Base-by-base conservation (phyloP, 768 basidiomycete genomes). In the Kwoniella bestiolae region DNA sequence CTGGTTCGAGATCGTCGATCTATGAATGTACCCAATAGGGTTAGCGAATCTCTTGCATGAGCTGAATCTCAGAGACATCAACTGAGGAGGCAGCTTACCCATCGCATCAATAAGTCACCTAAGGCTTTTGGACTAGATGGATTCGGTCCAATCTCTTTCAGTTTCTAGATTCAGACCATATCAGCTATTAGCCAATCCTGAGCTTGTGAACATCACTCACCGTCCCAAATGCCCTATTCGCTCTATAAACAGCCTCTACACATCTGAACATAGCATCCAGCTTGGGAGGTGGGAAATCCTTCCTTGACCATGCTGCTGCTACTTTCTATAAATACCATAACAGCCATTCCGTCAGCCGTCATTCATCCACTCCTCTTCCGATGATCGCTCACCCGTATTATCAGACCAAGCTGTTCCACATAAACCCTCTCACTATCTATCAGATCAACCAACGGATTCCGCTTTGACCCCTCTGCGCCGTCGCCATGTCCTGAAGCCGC, bases 271-370 rank as follows among this genome's bases (percentile, higher is more conserved):
- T 95, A 57, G 85, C 82, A 81, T 99, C 96, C 31, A 99, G 85
- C 70, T 91, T 90, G 7, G 86, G 86, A 16, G 96, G 96, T 18
- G 96, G 96, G 41, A 99, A 88, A 80, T 97, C 97, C 44, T 88
- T 86, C 45, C 93, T 85, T 9, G 94, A 96, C 96, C 96, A 99
- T 53, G 96, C 96, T n/a, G 90, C 89, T 9, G 96, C 96, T 4
- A 96, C 91, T 87, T 91, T 92, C 94, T 98, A 60, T 21, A 25
- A 18, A 28, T 32, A 23, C 11, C 21, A 60, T 12, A 28, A 16
- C 7, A 31, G 3, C 23, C 52, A 47, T 14, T 12, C 23, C 21
- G 53, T 49, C 41, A 57, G 38, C 12, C 25, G n/a, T 52, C 41
- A 14, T 26, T 31, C 21, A 26, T 35, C 16, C 11, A 26, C 5